Percentiles rank a stretch among this genome's conserved stretches.
These are phyloP conservation scores for Acanthamoeba triangularis DNA, from an alignment of 208 protist genomes.

Conservation along the genomic window DNA sequence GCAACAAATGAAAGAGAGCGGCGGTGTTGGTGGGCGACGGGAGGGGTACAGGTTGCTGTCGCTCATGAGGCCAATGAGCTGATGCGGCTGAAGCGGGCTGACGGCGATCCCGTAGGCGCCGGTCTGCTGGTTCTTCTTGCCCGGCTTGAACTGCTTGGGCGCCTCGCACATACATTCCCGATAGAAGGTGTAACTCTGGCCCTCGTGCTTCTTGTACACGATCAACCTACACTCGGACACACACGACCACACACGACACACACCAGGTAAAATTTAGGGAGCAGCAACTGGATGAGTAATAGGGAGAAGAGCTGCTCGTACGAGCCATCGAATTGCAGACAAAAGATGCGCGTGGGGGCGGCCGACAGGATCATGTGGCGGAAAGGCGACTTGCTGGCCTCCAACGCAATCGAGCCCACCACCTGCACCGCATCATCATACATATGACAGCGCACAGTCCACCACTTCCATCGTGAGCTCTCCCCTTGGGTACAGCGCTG, in stretches of 20 bases:
- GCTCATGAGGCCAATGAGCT: conserved; percentile 13
- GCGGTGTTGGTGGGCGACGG: background rate
- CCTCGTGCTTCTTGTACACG: conserved; percentile 52
- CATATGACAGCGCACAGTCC: background rate
- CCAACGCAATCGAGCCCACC: background rate
- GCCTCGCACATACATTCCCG: conserved; percentile 19
- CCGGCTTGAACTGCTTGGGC: conserved; percentile 3
- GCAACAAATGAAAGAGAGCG: background rate
- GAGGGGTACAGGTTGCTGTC: conserved; percentile 8
- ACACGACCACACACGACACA: background rate
- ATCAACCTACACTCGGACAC: background rate
- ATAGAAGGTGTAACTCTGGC: background rate
- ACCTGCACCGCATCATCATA: background rate
- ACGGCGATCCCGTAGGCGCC: conserved; percentile 3
- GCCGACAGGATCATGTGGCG: background rate
- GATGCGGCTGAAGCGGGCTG: background rate
- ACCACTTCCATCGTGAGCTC: background rate
- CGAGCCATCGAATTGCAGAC: conserved; percentile 52
- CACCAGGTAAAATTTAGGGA: background rate
- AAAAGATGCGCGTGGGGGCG: conserved; percentile 35
- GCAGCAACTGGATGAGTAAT: background rate
- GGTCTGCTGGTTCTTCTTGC: conserved; percentile 13
- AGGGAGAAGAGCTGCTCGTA: background rate
- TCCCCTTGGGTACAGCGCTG: background rate
- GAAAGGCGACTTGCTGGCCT: conserved; percentile 1